These are phyloP conservation scores for Metschnikowia proteae DNA, from an alignment of 805 yeast genomes.

Conservation along the genomic window DNA sequence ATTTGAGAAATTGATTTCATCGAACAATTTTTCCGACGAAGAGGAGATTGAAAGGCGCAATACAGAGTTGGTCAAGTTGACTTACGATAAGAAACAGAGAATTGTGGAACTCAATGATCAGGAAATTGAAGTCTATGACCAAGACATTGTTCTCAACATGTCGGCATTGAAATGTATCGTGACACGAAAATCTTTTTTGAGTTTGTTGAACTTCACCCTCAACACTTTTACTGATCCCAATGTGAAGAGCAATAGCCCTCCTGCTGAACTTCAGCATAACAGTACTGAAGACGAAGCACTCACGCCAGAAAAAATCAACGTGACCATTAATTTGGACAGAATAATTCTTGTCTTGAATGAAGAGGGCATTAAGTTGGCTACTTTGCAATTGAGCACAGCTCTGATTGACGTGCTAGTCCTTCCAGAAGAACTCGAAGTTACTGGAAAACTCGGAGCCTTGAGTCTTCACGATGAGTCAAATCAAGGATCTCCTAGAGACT, in stretches of 20 bases:
- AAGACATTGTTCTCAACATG: conserved; percentile 63
- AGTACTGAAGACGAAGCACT: conserved; percentile 50
- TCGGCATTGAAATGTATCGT: conserved; percentile 75
- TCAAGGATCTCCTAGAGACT: conserved; percentile 56
- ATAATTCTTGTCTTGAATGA: conserved; percentile 75
- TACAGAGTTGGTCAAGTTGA: conserved; percentile 52
- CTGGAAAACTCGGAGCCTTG: conserved; percentile 72
- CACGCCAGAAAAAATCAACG: conserved; percentile 72
- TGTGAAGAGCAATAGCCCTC: conserved; percentile 54
- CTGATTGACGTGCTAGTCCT: conserved; percentile 58
- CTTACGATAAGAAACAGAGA: conserved; percentile 57
- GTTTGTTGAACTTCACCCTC: conserved; percentile 73
- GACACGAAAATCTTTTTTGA: conserved; percentile 72
- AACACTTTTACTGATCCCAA: conserved; percentile 87
- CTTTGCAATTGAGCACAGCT: conserved; percentile 72
- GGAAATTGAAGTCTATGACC: conserved; percentile 70
- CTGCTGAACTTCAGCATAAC: conserved; percentile 68
- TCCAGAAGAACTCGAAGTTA: conserved; percentile 74
- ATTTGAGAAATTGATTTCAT: conserved; percentile 65
- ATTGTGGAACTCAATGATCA: conserved; percentile 50
- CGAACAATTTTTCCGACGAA: conserved; percentile 43
- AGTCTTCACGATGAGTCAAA: conserved; percentile 73
- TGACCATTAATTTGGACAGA: conserved; percentile 66
- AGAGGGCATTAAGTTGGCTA: conserved; percentile 77
- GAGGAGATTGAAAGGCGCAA: conserved; percentile 31